Conservation (phyloP, 441 rosid genomes). For the Flueggea neowawraea region DNA sequence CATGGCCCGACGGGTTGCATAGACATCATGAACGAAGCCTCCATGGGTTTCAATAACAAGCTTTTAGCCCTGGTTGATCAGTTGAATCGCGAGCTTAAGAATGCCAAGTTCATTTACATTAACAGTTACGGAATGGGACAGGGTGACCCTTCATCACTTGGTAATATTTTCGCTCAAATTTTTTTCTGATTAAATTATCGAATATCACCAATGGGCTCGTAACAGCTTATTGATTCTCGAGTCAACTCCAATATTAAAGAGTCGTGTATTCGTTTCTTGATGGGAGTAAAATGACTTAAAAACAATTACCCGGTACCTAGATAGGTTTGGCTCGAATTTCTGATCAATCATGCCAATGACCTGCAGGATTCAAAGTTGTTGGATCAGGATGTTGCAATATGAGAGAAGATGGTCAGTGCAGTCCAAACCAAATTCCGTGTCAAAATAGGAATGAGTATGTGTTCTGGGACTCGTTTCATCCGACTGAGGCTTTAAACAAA, state of each 20-base stretch:
- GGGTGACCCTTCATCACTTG: not conserved
- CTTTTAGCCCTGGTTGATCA: not conserved
- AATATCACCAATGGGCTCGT: no score
- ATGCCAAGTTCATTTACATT: slow-evolving; percentile 5
- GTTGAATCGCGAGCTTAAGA: not conserved
- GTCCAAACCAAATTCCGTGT: not conserved
- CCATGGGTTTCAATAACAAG: not conserved
- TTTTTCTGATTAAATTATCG: not conserved
- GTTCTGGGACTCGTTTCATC: slow-evolving; percentile 18
- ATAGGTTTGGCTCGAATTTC: no score
- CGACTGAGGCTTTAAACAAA: slow-evolving; percentile 4
- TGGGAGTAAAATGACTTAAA: no score
- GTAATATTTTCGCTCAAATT: slow-evolving; percentile 3
- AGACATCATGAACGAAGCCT: not conserved
- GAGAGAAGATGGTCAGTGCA: slow-evolving; percentile 8
- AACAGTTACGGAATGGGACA: not conserved
- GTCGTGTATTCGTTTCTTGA: no score
- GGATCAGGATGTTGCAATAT: slow-evolving; percentile 10
- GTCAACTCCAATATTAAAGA: no score
- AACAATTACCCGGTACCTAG: no score
- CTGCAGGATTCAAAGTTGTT: not conserved
- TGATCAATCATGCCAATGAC: no score
- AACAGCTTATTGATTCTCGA: no score
- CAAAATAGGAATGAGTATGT: not conserved
- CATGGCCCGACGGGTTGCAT: not conserved